Evolutionary conservation across 352 stramenopile genomes (phyloP), one percentile per base, ranked within the genome.

Genomic region (Globisporangium iwayamae): DNA sequence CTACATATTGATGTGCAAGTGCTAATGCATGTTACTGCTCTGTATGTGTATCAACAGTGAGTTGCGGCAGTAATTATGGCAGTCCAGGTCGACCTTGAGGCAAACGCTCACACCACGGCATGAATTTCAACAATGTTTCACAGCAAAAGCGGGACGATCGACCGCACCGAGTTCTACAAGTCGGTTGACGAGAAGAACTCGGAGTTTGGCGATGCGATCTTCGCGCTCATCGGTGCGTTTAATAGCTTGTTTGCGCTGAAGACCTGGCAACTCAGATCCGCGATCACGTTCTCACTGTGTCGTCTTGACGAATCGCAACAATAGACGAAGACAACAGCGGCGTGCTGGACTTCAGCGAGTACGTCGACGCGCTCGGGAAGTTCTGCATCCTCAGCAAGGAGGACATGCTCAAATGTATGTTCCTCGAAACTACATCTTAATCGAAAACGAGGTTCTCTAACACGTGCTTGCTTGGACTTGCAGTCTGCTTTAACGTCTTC

Each of bases 401-500:
- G 41, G 82, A 91, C 30, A 81, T 89, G 43, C 73, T 91, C 59
- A 91, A 88, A 67, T 87, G 81, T 89, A 70, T 28, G 25, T 28
- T 28, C 25, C 25, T 28, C 25, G 1, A 28, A 28, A 28, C 25
- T 2, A 28, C 25, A 28, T 28, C 4, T 30, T 4, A 36, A 8
- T 36, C 4, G 32, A 8, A 36, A 8, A 9, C 32, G 4, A 36
- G 32, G 32, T 8, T 36, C 32, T 36, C 32, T 36, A 36, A 36
- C 7, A 36, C 32, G 32, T 36, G 7, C 32, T 56, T 56, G 5
- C 25, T 39, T 34, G 14, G 14, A 2, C 25, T 52, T 57, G 2
- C n/a, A 90, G 81, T 90, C 64, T 91, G 82, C 62, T 91, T 91
- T 47, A 89, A 88, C 51, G 76, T 91, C 34, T 91, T 91, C 69